These are phyloP conservation scores for Cystobasidium onofrii DNA, from an alignment of 768 basidiomycete genomes.

Conservation along the genomic window DNA sequence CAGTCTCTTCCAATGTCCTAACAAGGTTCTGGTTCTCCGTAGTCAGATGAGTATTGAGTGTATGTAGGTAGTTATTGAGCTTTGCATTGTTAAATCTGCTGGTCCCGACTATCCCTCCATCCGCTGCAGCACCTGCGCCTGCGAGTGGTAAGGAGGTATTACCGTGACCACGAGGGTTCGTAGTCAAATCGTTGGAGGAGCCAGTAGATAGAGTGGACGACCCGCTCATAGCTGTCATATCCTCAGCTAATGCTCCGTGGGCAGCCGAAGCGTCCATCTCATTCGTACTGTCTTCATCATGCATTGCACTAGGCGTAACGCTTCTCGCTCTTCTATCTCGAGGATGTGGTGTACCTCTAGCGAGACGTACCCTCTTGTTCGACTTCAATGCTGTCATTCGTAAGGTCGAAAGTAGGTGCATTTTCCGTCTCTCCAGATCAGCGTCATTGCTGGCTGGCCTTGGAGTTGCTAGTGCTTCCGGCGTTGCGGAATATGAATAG, in stretches of 20 bases:
- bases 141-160: slow-evolving; percentile 72
- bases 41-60: slow-evolving; percentile 69
- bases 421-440: slow-evolving; percentile 54
- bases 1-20: slow-evolving; percentile 29
- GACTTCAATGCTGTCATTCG: slow-evolving; percentile 54
- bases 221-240: slow-evolving; percentile 51
- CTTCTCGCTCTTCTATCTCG: slow-evolving; percentile 1
- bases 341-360: slow-evolving; percentile 59
- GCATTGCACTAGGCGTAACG: not conserved
- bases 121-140: slow-evolving; percentile 50
- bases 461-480: slow-evolving; percentile 1
- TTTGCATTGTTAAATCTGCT: slow-evolving; percentile 67
- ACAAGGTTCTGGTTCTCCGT: slow-evolving; percentile 71
- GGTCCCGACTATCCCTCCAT: slow-evolving; percentile 50
- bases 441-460: slow-evolving; percentile 25
- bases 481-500: not conserved
- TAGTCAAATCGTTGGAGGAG: slow-evolving; percentile 79
- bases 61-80: slow-evolving; percentile 75
- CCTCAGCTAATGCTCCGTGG: not conserved
- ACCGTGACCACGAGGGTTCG: slow-evolving; percentile 57
- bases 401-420: slow-evolving; percentile 74
- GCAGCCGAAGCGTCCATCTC: not conserved
- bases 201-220: slow-evolving; percentile 51
- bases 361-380: slow-evolving; percentile 56
- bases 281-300: not conserved